Evolutionary conservation across 2,329 filamentous ascomycete species (phyloP), one percentile per base, ranked within the genome.

Genomic region (Botrytis cinerea): DNA sequence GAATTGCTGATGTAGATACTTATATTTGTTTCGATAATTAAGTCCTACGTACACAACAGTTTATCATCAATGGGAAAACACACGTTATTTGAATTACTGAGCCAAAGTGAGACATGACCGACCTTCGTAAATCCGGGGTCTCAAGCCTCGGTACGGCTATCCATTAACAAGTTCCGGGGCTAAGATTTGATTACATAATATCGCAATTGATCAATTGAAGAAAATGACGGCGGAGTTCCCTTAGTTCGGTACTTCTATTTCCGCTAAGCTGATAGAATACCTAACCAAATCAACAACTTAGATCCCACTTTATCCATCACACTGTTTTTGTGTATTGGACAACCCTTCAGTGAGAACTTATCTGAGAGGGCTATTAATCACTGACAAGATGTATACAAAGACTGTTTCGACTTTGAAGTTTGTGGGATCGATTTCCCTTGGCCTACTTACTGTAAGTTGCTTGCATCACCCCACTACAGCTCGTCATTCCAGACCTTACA

Each of bases 351-450:
- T 35, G 25, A 57, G 38, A 28, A 46, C 28, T 35, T 20, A 46
- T 40, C 28, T 51, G 40, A 51, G 35, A 48, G 54, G 25, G 48
- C 22, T n/a, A 43, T 60, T 48, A 9, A 43, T 51, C 32, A 28
- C 28, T 28, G 28, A 25, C 68, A 75, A 62, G 48, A 92, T 94
- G 89, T 86, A 89, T 78, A 89, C 88, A 79, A 90, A 87, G 79
- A 89, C 90, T 80, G 86, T 97, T 80, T 91, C 93, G 73, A 84
- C 92, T 82, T 90, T 93, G 85, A 98, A 98, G 85, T 97, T 98
- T 82, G 92, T 98, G 78, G 95, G 95, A 80, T 97, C 94, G 70
- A 89, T 97, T 77, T 95, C 92, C 79, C 87, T 98, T 73, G 95
- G 95, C 76, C 87, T 98, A 73, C 84, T 97, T 82, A 97, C 94